Base-by-base conservation (phyloP, 768 basidiomycete species). In the Coprinopsis cinerea region DNA sequence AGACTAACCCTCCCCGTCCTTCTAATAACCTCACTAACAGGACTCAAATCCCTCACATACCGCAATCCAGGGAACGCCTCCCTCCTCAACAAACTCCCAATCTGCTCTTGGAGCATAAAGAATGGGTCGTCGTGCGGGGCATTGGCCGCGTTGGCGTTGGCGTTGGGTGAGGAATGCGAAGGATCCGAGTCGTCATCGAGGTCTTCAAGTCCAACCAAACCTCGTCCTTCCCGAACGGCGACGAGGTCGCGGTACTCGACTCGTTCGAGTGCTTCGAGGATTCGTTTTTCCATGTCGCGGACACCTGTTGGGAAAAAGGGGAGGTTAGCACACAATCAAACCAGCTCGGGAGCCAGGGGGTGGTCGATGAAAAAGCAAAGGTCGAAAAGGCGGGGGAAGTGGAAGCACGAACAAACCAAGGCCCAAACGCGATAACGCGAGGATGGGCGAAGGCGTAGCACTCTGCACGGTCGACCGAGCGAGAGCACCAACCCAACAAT, bases 21-120 rank as follows among this genome's bases (percentile, higher is more conserved):
- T 28, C 85, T 70, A 68, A 87, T 75, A 18, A 55, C 52, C 57
- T 83, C 77, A 48, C 80, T 82, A 50, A 71, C 73, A 58, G 66
- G 67, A 59, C 82, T 82, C 64, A 88, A 67, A 66, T 88, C 85
- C 30, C 85, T 67, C 44, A 88, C 72, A 58, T 74, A 82, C 54
- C 67, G 66, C 49, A 88, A 63, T 11, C 64, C 61, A 22, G 85
- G 85, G 60, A 88, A 88, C 44, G 83, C 82, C 47, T 79, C 73
- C 5, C 64, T 57, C 44, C 74, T 67, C 15, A 88, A 58, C 17
- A 88, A 62, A 48, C 76, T 80, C 40, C 74, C 76, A 47, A 88
- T 72, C 62, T 88, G 85, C 62, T 83, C 80, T 27, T 71, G 64
- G 44, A 88, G 72, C 57, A 78, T 73, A 62, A 86, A 86, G 59